Base-by-base conservation (phyloP, 768 basidiomycete species). In the Phaeotremella skinneri region DNA sequence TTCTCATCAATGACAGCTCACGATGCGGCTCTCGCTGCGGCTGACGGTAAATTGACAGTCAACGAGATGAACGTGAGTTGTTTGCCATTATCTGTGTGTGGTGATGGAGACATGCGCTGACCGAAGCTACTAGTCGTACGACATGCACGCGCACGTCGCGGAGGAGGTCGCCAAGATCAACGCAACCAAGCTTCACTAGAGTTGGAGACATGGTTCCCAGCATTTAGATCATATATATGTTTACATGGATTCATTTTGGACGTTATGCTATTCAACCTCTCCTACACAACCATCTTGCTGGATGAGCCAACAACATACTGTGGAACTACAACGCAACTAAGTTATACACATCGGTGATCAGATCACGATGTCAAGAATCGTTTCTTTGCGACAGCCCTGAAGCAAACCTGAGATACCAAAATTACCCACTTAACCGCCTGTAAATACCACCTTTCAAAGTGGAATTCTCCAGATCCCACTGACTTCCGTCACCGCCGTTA, bases 1-100 rank as follows among this genome's bases (percentile, higher is more conserved):
- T 70, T 70, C 58, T 45, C 43, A 6, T 45, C 43, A 20, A 13
- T 57, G 26, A 39, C 56, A 3, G 48, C 39, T 37, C 39, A 48
- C 1, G 49, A 57, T 17, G 14, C 21, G 2, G 23, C 25, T 2
- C 27, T 45, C 3, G 56, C 56, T 23, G 26, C 30, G 17, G 50
- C 48, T 26, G 29, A 42, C 5, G 55, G 55, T 34, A 57, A 57
- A 41, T 29, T 57, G 30, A 57, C 56, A 7, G 37, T 54, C 11
- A 54, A 57, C 26, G 43, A 31, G 34, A 57, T 57, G 56, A 57
- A 57, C 48, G 37, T 26, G 27, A 45, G 43, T 45, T n/a, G n/a
- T n/a, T n/a, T n/a, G 23, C 6, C 11, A 45, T 13, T 13, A 14
- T 21, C 11, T 20, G 21, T 45, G 9, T 6, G 23, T 13, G 43